Percentiles rank a stretch among this genome's conserved stretches.
phyloP scores from a whole-genome alignment of 345 rosid species.

The Erysimum cheiranthoides region DNA sequence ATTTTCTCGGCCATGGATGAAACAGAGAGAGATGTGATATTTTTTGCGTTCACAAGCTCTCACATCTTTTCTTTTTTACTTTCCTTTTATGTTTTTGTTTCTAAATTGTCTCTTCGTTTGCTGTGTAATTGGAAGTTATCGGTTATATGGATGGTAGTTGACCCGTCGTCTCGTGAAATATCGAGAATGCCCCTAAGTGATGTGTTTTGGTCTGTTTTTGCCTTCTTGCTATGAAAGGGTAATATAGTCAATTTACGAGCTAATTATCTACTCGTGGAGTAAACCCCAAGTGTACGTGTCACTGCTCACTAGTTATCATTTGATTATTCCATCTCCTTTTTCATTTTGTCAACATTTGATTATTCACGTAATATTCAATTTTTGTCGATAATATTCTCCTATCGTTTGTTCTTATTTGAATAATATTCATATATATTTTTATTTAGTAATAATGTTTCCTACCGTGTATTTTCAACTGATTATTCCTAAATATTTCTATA shows the following conservation, averaged over 20 bases:
- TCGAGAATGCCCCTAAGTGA: background rate
- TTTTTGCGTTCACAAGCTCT: slow-evolving; percentile 35
- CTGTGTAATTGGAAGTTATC: slow-evolving; percentile 37
- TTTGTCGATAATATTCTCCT: background rate
- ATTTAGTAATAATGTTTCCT: background rate
- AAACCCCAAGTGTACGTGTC: slow-evolving; percentile 40
- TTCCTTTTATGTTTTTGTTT: background rate
- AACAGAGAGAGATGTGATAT: slow-evolving; percentile 25
- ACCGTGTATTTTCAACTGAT: background rate
- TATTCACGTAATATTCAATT: background rate
- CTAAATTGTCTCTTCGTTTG: slow-evolving; percentile 9
- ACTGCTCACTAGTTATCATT: slow-evolving; percentile 14
- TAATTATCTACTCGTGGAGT: slow-evolving; percentile 12
- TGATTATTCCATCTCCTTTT: background rate
- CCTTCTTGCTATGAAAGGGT: background rate
- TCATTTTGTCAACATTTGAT: slow-evolving; percentile 20
- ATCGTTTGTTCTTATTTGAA: slow-evolving; percentile 14
- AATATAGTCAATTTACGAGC: background rate
- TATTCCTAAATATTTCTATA: background rate
- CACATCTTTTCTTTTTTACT: background rate
- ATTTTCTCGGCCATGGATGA: slow-evolving; percentile 50
- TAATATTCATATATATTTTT: background rate
- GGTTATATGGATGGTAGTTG: slow-evolving; percentile 40
- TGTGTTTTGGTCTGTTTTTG: background rate
- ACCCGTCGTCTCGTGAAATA: slow-evolving; percentile 11